Percentiles rank a stretch among this genome's conserved stretches.
Conservation (phyloP, 2,329 filamentous ascomycete species). For the Penicillium sp. region DNA sequence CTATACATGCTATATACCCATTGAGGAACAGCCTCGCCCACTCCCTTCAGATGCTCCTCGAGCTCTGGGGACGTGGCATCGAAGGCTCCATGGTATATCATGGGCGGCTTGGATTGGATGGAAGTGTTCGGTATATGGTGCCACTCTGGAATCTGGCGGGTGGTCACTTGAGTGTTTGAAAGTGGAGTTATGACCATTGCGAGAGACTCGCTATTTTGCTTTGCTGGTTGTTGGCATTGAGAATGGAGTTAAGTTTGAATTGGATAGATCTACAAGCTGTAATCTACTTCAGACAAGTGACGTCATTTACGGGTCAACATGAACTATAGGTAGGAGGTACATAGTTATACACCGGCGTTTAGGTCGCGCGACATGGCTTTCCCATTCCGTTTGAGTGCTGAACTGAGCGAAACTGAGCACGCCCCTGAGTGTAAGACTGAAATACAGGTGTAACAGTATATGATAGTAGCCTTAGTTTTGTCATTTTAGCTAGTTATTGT, state of each 20-base stretch:
- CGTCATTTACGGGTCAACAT: neutral
- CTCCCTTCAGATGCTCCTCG: conserved; percentile 53
- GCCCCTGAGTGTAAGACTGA: no score
- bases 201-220: neutral
- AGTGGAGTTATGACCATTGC: conserved; percentile 45
- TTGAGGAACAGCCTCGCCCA: conserved; percentile 59
- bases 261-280: neutral
- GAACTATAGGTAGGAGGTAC: no score
- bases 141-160: conserved; percentile 59
- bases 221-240: neutral
- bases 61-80: conserved; percentile 50
- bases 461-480: no score
- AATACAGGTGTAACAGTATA: no score
- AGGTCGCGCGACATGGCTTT: no score
- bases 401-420: no score
- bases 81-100: conserved; percentile 65
- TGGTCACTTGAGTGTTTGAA: conserved; percentile 55
- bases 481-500: no score
- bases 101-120: conserved; percentile 60
- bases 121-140: conserved; percentile 62
- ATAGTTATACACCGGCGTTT: no score
- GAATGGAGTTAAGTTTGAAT: neutral
- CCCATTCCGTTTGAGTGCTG: no score
- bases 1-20: conserved; percentile 70
- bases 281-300: neutral